Percentiles rank a stretch among this genome's conserved stretches.
phyloP scores from a whole-genome alignment of 1,284 basidiomycete species.

The Tylopilus sp. region DNA sequence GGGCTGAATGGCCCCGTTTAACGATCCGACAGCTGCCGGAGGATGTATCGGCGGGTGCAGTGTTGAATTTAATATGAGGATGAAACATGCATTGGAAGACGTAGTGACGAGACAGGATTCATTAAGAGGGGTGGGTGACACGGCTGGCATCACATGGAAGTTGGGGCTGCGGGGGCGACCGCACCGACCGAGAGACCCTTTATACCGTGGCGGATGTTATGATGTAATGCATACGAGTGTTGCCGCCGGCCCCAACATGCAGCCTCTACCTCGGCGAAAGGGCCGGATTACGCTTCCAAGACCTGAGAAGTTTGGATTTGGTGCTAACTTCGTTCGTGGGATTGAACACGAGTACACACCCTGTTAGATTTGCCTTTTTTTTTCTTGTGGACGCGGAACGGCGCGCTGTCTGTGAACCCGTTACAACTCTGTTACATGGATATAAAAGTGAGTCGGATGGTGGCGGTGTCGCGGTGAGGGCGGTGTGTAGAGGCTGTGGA shows the following conservation, averaged over 20 bases:
- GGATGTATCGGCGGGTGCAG: background rate
- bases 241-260: background rate
- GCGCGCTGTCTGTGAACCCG: too few species aligned
- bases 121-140: background rate
- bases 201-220: background rate
- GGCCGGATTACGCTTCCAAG: too few species aligned
- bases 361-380: background rate
- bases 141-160: constrained; percentile 3
- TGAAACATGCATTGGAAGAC: background rate
- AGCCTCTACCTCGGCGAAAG: background rate
- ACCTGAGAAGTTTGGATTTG: too few species aligned
- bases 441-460: too few species aligned
- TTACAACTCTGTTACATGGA: too few species aligned
- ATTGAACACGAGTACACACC: background rate
- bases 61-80: background rate
- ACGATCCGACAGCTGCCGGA: background rate
- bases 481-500: too few species aligned
- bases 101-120: background rate
- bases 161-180: background rate
- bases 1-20: constrained; percentile 5
- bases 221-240: background rate
- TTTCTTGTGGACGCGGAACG: too few species aligned
- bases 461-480: too few species aligned
- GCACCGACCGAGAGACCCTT: background rate
- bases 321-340: background rate